Evolutionary conservation across 2,329 filamentous ascomycete species (phyloP).

Genomic region (Aspergillus uvarum): DNA sequence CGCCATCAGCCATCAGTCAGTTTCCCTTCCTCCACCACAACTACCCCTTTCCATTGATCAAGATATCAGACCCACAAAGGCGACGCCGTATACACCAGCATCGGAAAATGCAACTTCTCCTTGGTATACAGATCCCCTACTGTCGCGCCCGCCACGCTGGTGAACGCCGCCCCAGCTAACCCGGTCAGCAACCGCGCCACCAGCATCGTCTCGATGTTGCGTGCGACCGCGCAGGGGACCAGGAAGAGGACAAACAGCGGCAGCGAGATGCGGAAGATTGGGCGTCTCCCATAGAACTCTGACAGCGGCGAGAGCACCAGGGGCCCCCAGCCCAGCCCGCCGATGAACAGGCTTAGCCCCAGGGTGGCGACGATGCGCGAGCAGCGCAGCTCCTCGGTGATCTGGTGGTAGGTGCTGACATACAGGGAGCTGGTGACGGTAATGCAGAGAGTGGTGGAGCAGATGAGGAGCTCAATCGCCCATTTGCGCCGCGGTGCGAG

Average conservation of each 20-base stretch:
- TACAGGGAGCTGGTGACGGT: slow-evolving; percentile 62
- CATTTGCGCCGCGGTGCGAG: not conserved
- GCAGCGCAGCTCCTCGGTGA: slow-evolving; percentile 70
- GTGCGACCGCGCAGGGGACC: slow-evolving; percentile 68
- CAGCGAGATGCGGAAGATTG: slow-evolving; percentile 74
- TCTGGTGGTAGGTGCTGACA: slow-evolving; percentile 74
- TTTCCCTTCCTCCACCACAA: no score
- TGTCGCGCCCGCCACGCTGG: slow-evolving; percentile 65
- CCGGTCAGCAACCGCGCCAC: slow-evolving; percentile 67
- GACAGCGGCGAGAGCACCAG: slow-evolving; percentile 13
- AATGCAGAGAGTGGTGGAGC: not conserved
- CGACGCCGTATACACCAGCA: slow-evolving; percentile 14
- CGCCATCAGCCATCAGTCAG: not conserved
- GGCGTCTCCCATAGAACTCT: slow-evolving; percentile 73
- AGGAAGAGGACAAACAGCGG: slow-evolving; percentile 66
- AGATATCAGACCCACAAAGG: slow-evolving; percentile 6
- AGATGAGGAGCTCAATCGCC: not conserved
- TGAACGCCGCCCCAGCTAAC: slow-evolving; percentile 48
- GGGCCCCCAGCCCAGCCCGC: slow-evolving; percentile 50
- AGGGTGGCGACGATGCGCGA: slow-evolving; percentile 56
- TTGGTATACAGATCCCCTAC: slow-evolving; percentile 17
- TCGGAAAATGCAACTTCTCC: slow-evolving; percentile 14
- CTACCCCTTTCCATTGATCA: no score
- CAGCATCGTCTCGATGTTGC: slow-evolving; percentile 73
- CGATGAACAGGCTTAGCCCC: slow-evolving; percentile 2